A percentile compares a stretch with the other conserved stretches of the same genome.
Evolutionary conservation across 495 filamentous ascomycete genomes (phyloP).

Genomic region (Pyronema omphalodes): DNA sequence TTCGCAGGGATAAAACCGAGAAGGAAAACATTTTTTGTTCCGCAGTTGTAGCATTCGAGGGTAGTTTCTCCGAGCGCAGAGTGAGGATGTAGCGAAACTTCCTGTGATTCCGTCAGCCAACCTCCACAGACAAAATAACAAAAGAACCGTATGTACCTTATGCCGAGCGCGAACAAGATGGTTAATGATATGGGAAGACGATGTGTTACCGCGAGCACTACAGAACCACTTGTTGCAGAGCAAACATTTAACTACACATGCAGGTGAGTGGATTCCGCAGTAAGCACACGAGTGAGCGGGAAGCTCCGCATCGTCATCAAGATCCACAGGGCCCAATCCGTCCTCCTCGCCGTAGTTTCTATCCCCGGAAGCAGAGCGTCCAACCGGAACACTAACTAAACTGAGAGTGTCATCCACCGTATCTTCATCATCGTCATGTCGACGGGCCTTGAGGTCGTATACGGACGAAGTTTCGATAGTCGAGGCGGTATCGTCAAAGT

Average conservation of each 20-base stretch:
- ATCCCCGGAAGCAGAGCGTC: conserved; percentile 50
- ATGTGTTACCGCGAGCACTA: conserved; percentile 89
- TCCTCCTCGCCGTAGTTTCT: conserved; percentile 39
- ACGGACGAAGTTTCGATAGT: conserved; percentile 25
- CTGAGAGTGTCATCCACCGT: conserved; percentile 81
- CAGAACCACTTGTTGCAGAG: conserved; percentile 98
- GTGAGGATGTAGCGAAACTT: conserved; percentile 87
- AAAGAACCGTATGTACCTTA: conserved; percentile 31
- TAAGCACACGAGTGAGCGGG: conserved; percentile 97
- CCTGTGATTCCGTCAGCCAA: conserved; percentile 26
- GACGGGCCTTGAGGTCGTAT: conserved; percentile 36
- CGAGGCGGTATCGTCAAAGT: conserved; percentile 26
- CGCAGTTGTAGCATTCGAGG: conserved; percentile 98
- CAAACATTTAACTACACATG: conserved; percentile 89
- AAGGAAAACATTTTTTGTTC: conserved; percentile 98
- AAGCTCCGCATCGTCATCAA: conserved; percentile 72
- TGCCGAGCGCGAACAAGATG: conserved; percentile 93
- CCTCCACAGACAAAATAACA: neutral
- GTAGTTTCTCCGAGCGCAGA: conserved; percentile 95
- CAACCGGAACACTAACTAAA: conserved; percentile 65
- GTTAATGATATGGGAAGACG: conserved; percentile 94
- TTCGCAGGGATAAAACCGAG: conserved; percentile 99
- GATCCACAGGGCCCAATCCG: conserved; percentile 17
- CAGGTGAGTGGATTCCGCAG: conserved; percentile 90
- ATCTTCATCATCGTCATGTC: conserved; percentile 70